A percentile compares a stretch with the other conserved stretches of the same genome.
Evolutionary conservation across 805 yeast genomes (phyloP).

Genomic region (Metschnikowia vanudenii): DNA sequence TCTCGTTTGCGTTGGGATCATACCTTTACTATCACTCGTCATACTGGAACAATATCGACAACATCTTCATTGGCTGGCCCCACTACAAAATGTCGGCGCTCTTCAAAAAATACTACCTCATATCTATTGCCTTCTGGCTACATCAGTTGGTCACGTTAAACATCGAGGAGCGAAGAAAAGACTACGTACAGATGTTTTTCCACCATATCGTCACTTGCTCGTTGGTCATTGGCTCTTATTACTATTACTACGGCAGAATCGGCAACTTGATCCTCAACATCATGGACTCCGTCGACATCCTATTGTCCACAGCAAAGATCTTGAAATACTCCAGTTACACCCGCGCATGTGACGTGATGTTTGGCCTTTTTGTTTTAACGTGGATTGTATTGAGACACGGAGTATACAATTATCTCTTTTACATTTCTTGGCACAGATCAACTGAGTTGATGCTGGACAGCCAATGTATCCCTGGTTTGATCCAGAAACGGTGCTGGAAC

Average conservation of each 20-base stretch:
- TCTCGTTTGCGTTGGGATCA: slow-evolving; percentile 56
- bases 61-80: slow-evolving; percentile 72
- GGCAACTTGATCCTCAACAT: slow-evolving; percentile 76
- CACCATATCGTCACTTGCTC: slow-evolving; percentile 82
- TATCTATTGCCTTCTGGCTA: slow-evolving; percentile 75
- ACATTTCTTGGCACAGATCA: slow-evolving; percentile 52
- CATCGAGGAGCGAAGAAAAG: slow-evolving; percentile 78
- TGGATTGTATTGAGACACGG: slow-evolving; percentile 79
- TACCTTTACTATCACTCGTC: slow-evolving; percentile 55
- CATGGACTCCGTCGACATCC: slow-evolving; percentile 83
- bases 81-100: slow-evolving; percentile 52
- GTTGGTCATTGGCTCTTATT: slow-evolving; percentile 69
- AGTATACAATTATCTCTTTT: slow-evolving; percentile 63
- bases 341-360: slow-evolving; percentile 63
- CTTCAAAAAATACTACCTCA: slow-evolving; percentile 68
- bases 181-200: slow-evolving; percentile 79
- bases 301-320: slow-evolving; percentile 70
- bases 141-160: slow-evolving; percentile 76
- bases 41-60: slow-evolving; percentile 57
- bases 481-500: slow-evolving; percentile 50
- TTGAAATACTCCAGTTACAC: slow-evolving; percentile 68
- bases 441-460: slow-evolving; percentile 43
- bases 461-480: slow-evolving; percentile 37
- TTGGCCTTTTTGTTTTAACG: slow-evolving; percentile 59
- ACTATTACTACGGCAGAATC: slow-evolving; percentile 65